These are phyloP conservation scores for Neurospora sp. DNA, from an alignment of 495 filamentous ascomycete species.

Conservation along the genomic window DNA sequence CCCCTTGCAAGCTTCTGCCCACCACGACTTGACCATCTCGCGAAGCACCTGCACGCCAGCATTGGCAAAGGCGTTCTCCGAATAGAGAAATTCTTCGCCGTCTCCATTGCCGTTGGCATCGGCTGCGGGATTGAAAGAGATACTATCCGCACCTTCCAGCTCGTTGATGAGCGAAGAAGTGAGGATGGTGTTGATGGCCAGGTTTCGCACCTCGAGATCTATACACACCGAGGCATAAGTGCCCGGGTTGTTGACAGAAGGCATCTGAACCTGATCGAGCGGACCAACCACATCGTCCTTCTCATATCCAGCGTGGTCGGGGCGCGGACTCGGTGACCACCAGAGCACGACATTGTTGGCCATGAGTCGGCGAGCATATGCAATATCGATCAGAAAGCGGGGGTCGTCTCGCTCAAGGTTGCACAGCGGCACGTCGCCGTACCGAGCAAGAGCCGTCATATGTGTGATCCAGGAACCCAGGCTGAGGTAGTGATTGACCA, in stretches of 20 bases:
- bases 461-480: conserved; percentile 88
- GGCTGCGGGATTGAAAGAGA: conserved; percentile 70
- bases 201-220: conserved; percentile 84
- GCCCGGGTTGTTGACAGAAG: conserved; percentile 80
- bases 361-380: conserved; percentile 84
- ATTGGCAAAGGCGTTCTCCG: conserved; percentile 87
- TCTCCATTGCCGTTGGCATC: conserved; percentile 41
- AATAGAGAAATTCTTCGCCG: conserved; percentile 56
- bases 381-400: conserved; percentile 86
- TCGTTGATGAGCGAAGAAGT: conserved; percentile 98
- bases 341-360: conserved; percentile 93
- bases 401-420: conserved; percentile 94
- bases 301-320: conserved; percentile 94
- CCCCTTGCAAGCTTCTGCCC: conserved; percentile 85
- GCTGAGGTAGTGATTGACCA: conserved; percentile 83
- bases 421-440: conserved; percentile 89
- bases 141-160: conserved; percentile 74
- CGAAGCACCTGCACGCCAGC: conserved; percentile 81
- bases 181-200: conserved; percentile 95
- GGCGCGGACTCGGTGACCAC: conserved; percentile 81
- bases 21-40: conserved; percentile 99
- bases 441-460: conserved; percentile 73
- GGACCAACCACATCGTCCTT: conserved; percentile 78
- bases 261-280: conserved; percentile 89
- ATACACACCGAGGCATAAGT: conserved; percentile 96